Evolutionary conservation across 2,329 filamentous ascomycete genomes (phyloP).

Genomic region (Colletotrichum sp.): DNA sequence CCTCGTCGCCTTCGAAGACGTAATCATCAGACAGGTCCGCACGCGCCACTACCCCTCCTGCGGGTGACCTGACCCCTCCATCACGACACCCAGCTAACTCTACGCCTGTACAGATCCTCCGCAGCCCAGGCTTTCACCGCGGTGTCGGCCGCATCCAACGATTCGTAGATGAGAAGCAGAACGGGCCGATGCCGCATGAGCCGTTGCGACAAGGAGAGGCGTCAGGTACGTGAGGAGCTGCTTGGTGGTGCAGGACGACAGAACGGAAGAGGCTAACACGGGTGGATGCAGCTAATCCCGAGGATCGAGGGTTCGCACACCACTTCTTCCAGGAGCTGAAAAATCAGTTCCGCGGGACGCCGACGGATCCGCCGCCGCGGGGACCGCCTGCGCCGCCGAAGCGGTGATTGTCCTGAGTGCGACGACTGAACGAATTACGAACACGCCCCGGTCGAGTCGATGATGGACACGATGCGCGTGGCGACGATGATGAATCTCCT

Average conservation of each 20-base stretch:
- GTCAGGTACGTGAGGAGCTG: constrained; percentile 40
- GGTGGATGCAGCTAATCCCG: background rate
- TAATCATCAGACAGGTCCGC: constrained; percentile 16
- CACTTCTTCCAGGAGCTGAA: constrained; percentile 57
- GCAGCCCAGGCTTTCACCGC: constrained; percentile 56
- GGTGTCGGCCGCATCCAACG: constrained; percentile 58
- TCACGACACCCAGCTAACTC: background rate
- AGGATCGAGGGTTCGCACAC: constrained; percentile 23
- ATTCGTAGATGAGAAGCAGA: constrained; percentile 50
- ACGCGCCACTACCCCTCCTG: background rate
- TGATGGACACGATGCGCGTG: background rate
- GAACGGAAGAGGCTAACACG: background rate
- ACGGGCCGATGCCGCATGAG: constrained; percentile 56
- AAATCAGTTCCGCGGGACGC: constrained; percentile 53
- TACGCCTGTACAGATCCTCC: constrained; percentile 47
- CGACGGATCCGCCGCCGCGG: constrained; percentile 38
- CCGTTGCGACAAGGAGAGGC: constrained; percentile 58
- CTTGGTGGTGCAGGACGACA: background rate
- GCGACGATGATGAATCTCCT: background rate
- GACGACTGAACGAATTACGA: background rate
- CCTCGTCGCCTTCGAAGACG: constrained; percentile 17
- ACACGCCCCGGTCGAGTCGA: background rate
- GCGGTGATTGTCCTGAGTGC: constrained; percentile 16
- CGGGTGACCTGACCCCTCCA: background rate
- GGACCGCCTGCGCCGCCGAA: constrained; percentile 19